These are phyloP conservation scores for Fusarium subglutinans DNA, from an alignment of 2,329 filamentous ascomycete genomes.

Conservation along the genomic window DNA sequence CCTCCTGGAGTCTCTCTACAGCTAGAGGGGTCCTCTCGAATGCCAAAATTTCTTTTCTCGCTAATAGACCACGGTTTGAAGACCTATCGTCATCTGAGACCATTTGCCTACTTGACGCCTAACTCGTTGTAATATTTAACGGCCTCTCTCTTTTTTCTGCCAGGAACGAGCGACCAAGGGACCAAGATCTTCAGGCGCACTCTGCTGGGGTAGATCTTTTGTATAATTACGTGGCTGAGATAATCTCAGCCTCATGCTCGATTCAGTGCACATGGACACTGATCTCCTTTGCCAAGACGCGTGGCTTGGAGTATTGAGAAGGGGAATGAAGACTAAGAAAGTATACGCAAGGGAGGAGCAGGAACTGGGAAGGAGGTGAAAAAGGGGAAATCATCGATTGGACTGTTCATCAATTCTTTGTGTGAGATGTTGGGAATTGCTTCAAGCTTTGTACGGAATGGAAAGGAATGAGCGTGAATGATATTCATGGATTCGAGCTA, in stretches of 20 bases:
- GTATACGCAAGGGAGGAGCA: constrained; percentile 16
- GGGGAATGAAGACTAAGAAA: not conserved
- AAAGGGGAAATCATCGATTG: not conserved
- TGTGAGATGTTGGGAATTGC: not conserved
- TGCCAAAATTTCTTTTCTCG: constrained; percentile 10
- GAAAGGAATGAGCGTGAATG: not conserved
- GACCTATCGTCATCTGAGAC: constrained; percentile 12
- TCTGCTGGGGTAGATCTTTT: constrained; percentile 15
- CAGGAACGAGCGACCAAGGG: not conserved
- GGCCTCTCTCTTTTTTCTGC: constrained; percentile 10
- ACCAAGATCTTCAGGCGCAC: not conserved
- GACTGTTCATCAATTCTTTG: not conserved
- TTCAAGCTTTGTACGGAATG: constrained; percentile 12
- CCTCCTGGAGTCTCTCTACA: constrained; percentile 79
- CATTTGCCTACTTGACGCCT: constrained; percentile 27
- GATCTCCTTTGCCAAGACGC: not conserved
- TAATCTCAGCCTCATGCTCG: constrained; percentile 13
- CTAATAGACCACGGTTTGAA: constrained; percentile 20
- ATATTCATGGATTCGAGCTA: constrained; percentile 15
- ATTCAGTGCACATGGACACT: constrained; percentile 12
- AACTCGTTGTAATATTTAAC: constrained; percentile 39
- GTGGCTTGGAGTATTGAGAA: not conserved
- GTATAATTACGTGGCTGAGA: constrained; percentile 29
- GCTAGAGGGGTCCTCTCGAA: constrained; percentile 44
- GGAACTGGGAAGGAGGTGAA: not conserved